A percentile compares a stretch with the other conserved stretches of the same genome.
These are phyloP conservation scores for Pouteria campechiana DNA, from an alignment of 179 eudicot species.

Conservation along the genomic window DNA sequence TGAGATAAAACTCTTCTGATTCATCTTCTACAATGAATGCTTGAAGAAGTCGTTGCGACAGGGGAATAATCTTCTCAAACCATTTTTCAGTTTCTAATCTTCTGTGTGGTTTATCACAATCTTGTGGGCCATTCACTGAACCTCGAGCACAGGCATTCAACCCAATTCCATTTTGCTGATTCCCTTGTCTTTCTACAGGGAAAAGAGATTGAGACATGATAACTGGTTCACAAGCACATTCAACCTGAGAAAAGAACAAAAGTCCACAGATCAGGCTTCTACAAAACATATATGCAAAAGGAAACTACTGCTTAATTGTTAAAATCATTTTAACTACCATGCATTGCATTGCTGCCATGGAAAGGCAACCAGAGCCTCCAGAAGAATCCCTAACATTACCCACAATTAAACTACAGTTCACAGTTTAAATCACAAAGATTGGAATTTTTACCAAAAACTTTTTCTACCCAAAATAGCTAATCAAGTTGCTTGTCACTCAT, in stretches of 20 bases:
- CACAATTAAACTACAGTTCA: too few species aligned
- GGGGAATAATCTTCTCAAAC: slow-evolving; percentile 27
- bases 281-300: too few species aligned
- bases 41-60: slow-evolving; percentile 77
- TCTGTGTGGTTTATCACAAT: slow-evolving; percentile 23
- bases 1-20: slow-evolving; percentile 57
- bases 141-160: slow-evolving; percentile 18
- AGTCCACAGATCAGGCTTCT: too few species aligned
- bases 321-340: too few species aligned
- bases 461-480: too few species aligned
- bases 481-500: too few species aligned
- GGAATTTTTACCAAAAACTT: too few species aligned
- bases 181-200: slow-evolving; percentile 22
- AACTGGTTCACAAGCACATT: slow-evolving; percentile 23
- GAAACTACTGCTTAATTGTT: too few species aligned
- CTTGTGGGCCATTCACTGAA: slow-evolving; percentile 28
- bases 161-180: slow-evolving; percentile 21
- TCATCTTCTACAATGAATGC: slow-evolving; percentile 86
- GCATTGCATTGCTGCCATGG: too few species aligned
- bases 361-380: too few species aligned
- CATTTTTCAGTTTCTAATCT: slow-evolving; percentile 30
- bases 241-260: slow-evolving; percentile 30
- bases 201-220: slow-evolving; percentile 14
- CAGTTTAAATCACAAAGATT: too few species aligned
- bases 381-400: too few species aligned